Conservation (phyloP, 108 stramenopile species). For the Pelagomonas calceolata region DNA sequence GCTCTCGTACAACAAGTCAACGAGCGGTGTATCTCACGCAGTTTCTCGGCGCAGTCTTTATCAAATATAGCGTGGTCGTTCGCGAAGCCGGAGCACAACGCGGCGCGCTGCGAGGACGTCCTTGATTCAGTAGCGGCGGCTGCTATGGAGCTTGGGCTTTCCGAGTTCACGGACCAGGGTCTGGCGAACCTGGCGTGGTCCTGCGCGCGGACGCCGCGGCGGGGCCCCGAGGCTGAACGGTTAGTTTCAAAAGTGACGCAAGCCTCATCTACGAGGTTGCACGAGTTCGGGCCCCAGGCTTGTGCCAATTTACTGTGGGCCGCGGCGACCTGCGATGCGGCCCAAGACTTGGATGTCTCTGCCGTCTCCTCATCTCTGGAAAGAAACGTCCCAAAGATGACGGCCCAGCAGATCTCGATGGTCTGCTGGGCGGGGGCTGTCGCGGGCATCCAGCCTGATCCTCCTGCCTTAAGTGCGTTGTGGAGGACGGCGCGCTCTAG, state of each 20-base stretch:
- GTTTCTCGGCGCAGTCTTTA: background rate
- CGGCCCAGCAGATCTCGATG: too few relatives aligned
- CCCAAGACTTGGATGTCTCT: background rate
- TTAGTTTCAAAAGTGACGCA: too few relatives aligned
- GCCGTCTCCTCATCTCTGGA: background rate
- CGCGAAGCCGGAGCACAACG: background rate
- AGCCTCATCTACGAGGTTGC: background rate
- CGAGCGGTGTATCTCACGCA: background rate
- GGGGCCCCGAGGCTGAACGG: background rate
- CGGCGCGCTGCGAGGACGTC: too few relatives aligned
- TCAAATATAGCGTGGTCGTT: background rate
- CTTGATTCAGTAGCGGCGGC: background rate
- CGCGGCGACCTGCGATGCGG: background rate
- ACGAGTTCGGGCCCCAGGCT: background rate
- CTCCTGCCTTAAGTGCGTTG: too few relatives aligned
- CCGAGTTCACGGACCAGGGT: too few relatives aligned
- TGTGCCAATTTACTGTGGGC: background rate
- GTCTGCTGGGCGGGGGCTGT: too few relatives aligned
- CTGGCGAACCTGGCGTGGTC: background rate
- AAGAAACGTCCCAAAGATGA: too few relatives aligned
- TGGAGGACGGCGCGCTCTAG: too few relatives aligned
- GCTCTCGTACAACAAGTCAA: too few relatives aligned
- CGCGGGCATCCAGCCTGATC: too few relatives aligned
- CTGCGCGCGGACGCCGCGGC: background rate
- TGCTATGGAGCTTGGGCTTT: background rate